These are phyloP conservation scores for Clohesyomyces aquaticus DNA, from an alignment of 495 filamentous ascomycete species.

Conservation along the genomic window DNA sequence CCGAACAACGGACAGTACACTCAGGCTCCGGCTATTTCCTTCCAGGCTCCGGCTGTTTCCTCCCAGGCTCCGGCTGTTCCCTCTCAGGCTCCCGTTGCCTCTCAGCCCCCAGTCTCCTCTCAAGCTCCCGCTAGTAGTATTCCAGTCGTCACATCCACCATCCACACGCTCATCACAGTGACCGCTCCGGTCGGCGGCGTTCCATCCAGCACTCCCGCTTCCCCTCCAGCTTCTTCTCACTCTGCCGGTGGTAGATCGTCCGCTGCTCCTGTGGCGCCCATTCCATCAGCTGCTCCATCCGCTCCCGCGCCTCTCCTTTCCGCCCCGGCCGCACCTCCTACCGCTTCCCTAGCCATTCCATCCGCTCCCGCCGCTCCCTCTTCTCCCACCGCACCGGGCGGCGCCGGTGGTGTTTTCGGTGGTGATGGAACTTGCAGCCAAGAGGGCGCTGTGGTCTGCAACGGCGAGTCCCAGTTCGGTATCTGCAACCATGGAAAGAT, in stretches of 20 bases:
- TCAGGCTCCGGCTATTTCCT: slow-evolving; percentile 6
- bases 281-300: slow-evolving; percentile 7
- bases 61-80: slow-evolving; percentile 16
- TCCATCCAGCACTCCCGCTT: too few species aligned
- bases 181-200: slow-evolving; percentile 3
- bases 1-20: slow-evolving; percentile 8
- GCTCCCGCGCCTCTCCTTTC: slow-evolving; percentile 8
- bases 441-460: slow-evolving; percentile 42
- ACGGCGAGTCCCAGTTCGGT: slow-evolving; percentile 41
- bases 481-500: slow-evolving; percentile 45
- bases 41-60: slow-evolving; percentile 11
- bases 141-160: slow-evolving; percentile 17
- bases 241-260: slow-evolving; percentile 4
- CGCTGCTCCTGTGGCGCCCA: slow-evolving; percentile 2
- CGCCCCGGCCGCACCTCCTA: slow-evolving; percentile 9
- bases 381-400: slow-evolving; percentile 13
- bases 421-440: slow-evolving; percentile 30
- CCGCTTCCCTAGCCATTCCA: too few species aligned
- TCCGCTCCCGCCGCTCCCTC: slow-evolving; percentile 19
- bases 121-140: slow-evolving; percentile 7
- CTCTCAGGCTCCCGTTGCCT: slow-evolving; percentile 16
- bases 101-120: too few species aligned
- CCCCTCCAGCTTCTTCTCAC: too few species aligned
- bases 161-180: slow-evolving; percentile 22
- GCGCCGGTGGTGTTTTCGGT: too few species aligned